Evolutionary conservation across 1,284 basidiomycete species (phyloP), one percentile per base, ranked within the genome.

Genomic region (Ganoderma leucocontextum): DNA sequence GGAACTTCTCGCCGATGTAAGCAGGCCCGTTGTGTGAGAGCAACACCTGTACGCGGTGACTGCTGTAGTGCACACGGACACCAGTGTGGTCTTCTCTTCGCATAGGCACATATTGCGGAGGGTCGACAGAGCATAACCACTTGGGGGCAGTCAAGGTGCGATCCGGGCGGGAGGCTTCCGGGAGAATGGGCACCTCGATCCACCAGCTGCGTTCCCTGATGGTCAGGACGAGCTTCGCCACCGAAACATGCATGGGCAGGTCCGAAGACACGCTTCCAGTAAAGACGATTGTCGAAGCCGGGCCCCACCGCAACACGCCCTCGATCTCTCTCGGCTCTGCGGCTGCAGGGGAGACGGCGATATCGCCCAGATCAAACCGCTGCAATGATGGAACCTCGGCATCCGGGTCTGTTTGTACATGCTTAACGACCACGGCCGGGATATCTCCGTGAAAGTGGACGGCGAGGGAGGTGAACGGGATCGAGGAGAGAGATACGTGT

Each of bases 1-100:
- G 89, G 74, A 92, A 92, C 47, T 87, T 83, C 77, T 97, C 95
- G 68, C 91, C 89, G 33, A 96, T 79, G 78, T 91, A 94, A 0
- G 94, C 94, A 0, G 91, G 90, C 0, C 84, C 78, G 0, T 85
- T 78, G 71, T 95, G 89, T 1, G 81, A 78, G 49, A 95, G 75
- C 0, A 82, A 80, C 5, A 94, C 79, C 5, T 81, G 72, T 1
- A 96, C 74, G 0, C 79, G 80, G 72, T 94, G 92, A 0, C 89
- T 85, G 33, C 87, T 86, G 70, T 91, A 84, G 52, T 83, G 86
- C 64, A 96, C 86, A 25, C 93, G 94, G 25, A 88, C 83, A 4
- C 81, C 81, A n/a, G 83, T 83, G 68, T 78, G 79, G n/a, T 86
- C 80, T 29, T 84, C 82, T 36, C 87, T 78, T 22, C 82, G 82